Base-by-base conservation (phyloP, 2,329 filamentous ascomycete genomes). In the Ophiostoma sp. region DNA sequence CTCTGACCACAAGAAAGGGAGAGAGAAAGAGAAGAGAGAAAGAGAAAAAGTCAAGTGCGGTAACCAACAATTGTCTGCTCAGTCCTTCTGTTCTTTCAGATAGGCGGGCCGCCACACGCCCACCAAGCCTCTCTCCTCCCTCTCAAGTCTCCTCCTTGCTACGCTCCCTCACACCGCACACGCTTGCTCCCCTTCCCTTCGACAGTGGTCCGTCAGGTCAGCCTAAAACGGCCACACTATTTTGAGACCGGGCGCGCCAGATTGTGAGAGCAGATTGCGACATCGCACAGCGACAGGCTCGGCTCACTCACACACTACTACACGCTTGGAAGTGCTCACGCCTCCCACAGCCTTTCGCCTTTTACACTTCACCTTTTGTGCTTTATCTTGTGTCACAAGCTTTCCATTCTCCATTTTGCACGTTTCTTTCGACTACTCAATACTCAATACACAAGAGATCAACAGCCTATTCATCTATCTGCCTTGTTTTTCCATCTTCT, bases 191-290 rank as follows among this genome's bases (percentile, higher is more conserved):
- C 4, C 12, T 12, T 42, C 4, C 17, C 17, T n/a, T 25, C 36
- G 36, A n/a, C 25, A 36, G 31, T 22, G 33, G 59, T 39, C 19
- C n/a, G 36, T 45, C 61, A 64, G 59, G 59, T 64, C 61, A 66
- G 61, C 61, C 61, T 66, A 66, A 66, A 66, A 66, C 36, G 36
- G 36, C 22, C 36, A 45, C 61, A 45, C 61, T 45, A 28, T 66
- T 28, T 66, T 25, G 36, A 66, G 36, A 22, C 36, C 39, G 12
- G 59, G 11, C 61, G 64, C 64, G 42, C 42, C 42, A 57, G 33
- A 70, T 57, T 45, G 50, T 33, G 31, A 70, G 68, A 57, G 33
- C 68, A 28, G 68, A 57, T 55, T 70, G 66, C 68, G 68, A 70
- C 68, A 57, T 70, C 33, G 68, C 68, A 57, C 68, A 55, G 33